These are phyloP conservation scores for Colletotrichum graminicola DNA, from an alignment of 2,329 filamentous ascomycete genomes.

Conservation along the genomic window DNA sequence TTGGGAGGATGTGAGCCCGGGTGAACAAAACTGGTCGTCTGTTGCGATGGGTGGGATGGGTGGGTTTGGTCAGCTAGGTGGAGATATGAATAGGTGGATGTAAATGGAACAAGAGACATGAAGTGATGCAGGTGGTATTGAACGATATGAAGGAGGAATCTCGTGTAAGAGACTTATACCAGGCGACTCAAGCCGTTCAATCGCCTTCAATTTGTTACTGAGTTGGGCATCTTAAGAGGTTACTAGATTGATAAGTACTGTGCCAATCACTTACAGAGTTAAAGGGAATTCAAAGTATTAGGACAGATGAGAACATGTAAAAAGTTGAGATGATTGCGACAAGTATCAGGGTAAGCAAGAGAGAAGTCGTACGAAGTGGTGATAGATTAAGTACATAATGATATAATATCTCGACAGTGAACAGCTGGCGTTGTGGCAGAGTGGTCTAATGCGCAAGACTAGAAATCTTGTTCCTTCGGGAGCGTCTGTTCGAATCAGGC, in stretches of 20 bases:
- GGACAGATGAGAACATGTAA: not conserved
- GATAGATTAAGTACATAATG: no score
- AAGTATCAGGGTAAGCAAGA: not conserved
- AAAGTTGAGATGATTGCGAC: not conserved
- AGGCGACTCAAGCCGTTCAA: not conserved
- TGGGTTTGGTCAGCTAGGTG: not conserved
- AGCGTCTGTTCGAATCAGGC: constrained; percentile 31
- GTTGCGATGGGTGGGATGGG: constrained; percentile 1
- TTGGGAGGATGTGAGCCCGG: not conserved
- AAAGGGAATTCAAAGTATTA: no score
- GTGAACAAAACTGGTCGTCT: not conserved
- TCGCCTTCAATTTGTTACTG: no score
- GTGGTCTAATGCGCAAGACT: constrained; percentile 32
- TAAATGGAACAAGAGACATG: no score
- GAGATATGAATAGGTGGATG: not conserved
- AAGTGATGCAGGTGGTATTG: no score
- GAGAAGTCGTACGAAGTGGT: no score
- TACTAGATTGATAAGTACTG: no score
- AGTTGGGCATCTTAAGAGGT: not conserved
- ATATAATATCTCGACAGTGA: no score
- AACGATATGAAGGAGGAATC: not conserved
- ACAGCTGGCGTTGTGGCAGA: constrained; percentile 29
- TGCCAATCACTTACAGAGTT: no score
- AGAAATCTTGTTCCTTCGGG: constrained; percentile 32
- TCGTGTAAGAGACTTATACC: not conserved